phyloP scores from a whole-genome alignment of 306 rosid species.

The Medicago lupulina region DNA sequence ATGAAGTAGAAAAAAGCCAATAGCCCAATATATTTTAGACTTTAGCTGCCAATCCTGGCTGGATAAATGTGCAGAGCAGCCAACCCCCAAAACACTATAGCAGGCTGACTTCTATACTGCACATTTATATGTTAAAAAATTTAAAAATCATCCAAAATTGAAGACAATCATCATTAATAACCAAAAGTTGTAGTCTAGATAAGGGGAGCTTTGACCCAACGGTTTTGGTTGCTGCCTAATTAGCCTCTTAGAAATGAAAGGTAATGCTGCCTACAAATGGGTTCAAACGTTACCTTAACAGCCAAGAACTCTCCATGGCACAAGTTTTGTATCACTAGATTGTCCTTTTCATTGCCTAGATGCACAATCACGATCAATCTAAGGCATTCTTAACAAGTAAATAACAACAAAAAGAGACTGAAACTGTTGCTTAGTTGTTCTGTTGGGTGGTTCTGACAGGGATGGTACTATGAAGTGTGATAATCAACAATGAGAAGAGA shows the following conservation, averaged over 20 bases:
- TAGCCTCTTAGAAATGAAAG: neutral
- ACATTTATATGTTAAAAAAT: neutral
- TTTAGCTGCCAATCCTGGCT: no score
- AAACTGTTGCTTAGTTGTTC: neutral
- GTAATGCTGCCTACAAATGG: no score
- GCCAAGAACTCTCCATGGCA: neutral
- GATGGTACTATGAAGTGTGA: neutral
- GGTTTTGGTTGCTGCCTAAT: neutral
- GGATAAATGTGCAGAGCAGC: neutral
- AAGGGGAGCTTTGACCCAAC: constrained; percentile 1
- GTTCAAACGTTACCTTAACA: neutral
- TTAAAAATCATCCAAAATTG: neutral
- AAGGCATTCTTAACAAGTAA: constrained; percentile 15
- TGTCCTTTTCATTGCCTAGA: neutral
- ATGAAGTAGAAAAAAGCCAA: constrained; percentile 5
- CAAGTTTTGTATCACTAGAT: neutral
- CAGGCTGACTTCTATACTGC: neutral
- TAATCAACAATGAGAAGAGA: neutral
- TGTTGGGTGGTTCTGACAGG: constrained; percentile 1
- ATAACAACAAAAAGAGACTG: constrained; percentile 12
- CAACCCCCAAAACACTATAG: neutral
- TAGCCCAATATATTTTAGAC: neutral
- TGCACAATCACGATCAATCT: neutral
- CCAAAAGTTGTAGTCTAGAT: neutral
- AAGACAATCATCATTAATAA: neutral